Percentiles rank a stretch among this genome's conserved stretches.
Conservation (phyloP, 2,329 filamentous ascomycete species). For the Aspergillus vadensis region DNA sequence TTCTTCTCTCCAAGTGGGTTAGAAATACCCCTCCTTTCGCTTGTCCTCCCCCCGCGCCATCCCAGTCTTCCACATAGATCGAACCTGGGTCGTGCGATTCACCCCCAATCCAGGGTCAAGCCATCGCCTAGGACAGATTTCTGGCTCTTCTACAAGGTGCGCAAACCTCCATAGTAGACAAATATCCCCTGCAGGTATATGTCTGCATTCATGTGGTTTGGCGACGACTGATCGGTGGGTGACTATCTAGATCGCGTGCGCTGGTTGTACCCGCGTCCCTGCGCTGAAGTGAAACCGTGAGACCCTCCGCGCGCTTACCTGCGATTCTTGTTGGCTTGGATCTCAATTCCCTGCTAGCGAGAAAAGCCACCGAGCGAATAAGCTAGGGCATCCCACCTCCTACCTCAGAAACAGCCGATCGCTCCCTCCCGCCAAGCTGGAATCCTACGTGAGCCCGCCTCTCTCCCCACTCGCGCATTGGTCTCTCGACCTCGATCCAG, state of each 20-base stretch:
- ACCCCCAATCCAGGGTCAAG: not conserved
- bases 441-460: slow-evolving; percentile 63
- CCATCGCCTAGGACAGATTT: not conserved
- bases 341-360: slow-evolving; percentile 15
- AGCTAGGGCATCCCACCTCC: not conserved
- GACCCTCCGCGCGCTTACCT: slow-evolving; percentile 19
- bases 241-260: slow-evolving; percentile 17
- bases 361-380: slow-evolving; percentile 1
- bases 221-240: slow-evolving; percentile 5
- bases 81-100: not conserved
- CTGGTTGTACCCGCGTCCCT: slow-evolving; percentile 17
- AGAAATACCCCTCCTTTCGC: not conserved
- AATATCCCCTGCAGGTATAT: not conserved
- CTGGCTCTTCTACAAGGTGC: not conserved
- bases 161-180: not conserved
- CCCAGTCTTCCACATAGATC: not conserved
- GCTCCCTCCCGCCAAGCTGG: slow-evolving; percentile 59
- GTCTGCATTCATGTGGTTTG: not conserved
- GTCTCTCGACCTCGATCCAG: slow-evolving; percentile 57
- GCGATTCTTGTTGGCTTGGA: slow-evolving; percentile 14
- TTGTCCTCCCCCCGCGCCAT: not conserved
- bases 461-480: slow-evolving; percentile 67
- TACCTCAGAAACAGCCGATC: slow-evolving; percentile 2
- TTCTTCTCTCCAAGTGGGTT: not conserved
- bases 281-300: slow-evolving; percentile 18